Base-by-base conservation (phyloP, 2,329 filamentous ascomycete genomes). In the Pseudocercospora fuligena region DNA sequence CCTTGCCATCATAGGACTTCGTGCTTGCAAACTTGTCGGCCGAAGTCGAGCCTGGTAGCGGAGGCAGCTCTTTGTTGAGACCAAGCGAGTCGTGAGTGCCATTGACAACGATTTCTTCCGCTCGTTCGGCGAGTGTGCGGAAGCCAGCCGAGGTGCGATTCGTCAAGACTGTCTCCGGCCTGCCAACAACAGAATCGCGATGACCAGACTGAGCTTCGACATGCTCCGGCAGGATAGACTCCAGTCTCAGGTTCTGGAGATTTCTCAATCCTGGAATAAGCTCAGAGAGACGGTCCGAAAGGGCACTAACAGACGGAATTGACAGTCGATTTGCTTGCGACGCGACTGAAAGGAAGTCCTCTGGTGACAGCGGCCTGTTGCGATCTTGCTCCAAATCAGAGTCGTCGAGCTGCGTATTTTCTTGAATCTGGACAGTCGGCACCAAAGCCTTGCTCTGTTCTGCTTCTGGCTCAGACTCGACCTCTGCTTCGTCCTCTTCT, bases 251-350 rank as follows among this genome's bases (percentile, higher is more conserved):
- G 49, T 73, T 74, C 21, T 68, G 65, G 16, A 72, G 53, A 60
- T 79, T 78, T 25, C 74, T 78, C 60, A 85, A 68, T 9, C 80
- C 80, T 5, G 82, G 82, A 19, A 84, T 69, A 12, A 83, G 74
- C 71, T 82, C 80, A 0, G 82, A 83, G 12, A 84, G 73, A 21
- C 82, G 78, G 59, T 82, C 77, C 1, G 82, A 83, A 7, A 84
- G 75, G 11, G 77, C 80, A 29, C 76, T 77, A 16, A 84, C 78
- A 4, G 80, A 83, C 16, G 83, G 83, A 25, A 85, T 80, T 4
- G 79, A 80, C 23, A 84, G 72, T 31, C 79, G 77, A 27, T 83
- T 80, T 70, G 83, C 77, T 71, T 84, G 82, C 9, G 73, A 73
- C n/a, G 77, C 76, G 57, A 79, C 74, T 49, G 76, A 77, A 27